Evolutionary conservation across 176 grass and related monocot species (phyloP).

Genomic region (Triticum turgidum): DNA sequence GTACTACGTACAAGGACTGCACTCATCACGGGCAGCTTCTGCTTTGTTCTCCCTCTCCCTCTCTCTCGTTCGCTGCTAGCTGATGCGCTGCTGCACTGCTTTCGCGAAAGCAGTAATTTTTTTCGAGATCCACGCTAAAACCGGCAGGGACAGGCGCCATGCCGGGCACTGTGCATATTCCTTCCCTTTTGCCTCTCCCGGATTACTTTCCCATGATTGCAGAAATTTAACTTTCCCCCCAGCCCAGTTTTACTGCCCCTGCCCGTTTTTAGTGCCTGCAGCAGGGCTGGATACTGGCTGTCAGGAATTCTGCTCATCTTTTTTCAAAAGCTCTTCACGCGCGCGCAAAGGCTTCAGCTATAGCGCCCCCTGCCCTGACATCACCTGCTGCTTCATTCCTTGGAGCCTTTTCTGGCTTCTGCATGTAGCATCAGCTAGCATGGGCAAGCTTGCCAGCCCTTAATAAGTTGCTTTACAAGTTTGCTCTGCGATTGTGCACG

Average conservation of each 20-base stretch:
- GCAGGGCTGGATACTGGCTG: neutral
- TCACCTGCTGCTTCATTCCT: conserved; percentile 26
- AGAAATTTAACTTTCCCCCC: conserved; percentile 61
- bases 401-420: conserved; percentile 26
- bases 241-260: conserved; percentile 45
- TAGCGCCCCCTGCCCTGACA: neutral
- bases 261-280: neutral
- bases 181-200: conserved; percentile 41
- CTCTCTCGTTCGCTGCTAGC: conserved; percentile 7
- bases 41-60: conserved; percentile 27
- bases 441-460: neutral
- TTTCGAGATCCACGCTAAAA: conserved; percentile 89
- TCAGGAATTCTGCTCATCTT: conserved; percentile 12
- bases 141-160: conserved; percentile 22
- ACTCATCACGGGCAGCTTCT: conserved; percentile 49
- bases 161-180: conserved; percentile 48
- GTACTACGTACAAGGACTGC: neutral
- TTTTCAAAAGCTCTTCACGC: conserved; percentile 10
- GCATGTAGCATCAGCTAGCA: neutral
- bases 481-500: neutral
- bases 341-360: conserved; percentile 13
- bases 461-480: neutral
- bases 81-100: neutral
- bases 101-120: conserved; percentile 69
- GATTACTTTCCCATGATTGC: conserved; percentile 70